Conservation (phyloP, 306 rosid species). For the Rosa persica region DNA sequence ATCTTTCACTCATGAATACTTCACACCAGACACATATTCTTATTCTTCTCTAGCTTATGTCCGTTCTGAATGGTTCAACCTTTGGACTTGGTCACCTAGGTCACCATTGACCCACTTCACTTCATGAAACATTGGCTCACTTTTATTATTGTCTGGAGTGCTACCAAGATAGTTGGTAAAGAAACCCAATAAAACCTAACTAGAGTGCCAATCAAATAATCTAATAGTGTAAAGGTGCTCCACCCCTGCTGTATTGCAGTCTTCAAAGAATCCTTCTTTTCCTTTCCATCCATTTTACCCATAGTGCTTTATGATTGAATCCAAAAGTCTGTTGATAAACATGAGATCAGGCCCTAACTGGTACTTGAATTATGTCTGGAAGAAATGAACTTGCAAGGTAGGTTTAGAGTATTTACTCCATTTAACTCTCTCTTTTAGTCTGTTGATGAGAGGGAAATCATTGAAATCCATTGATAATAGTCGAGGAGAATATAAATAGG, state of each 20-base stretch:
- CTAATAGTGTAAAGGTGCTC: neutral
- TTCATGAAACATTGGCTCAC: neutral
- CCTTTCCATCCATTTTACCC: neutral
- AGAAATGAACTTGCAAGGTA: neutral
- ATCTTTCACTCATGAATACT: constrained; percentile 15
- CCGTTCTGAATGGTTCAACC: neutral
- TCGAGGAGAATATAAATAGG: neutral
- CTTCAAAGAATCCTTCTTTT: neutral
- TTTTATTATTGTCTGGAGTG: neutral
- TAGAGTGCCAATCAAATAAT: neutral
- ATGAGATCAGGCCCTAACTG: neutral
- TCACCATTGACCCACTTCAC: neutral
- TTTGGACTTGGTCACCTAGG: neutral
- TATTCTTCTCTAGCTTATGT: neutral
- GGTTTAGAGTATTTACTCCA: neutral
- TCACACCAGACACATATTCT: neutral
- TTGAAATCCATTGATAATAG: neutral
- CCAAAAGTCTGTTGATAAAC: neutral
- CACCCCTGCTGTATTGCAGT: neutral
- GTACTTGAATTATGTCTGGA: neutral
- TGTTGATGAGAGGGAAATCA: neutral
- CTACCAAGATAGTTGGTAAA: neutral
- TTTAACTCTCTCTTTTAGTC: neutral
- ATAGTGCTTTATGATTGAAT: neutral
- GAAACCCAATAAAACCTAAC: neutral